A percentile compares a stretch with the other conserved stretches of the same genome.
Evolutionary conservation across 129 eudicot species (phyloP).

Genomic region (Smallanthus sonchifolius): DNA sequence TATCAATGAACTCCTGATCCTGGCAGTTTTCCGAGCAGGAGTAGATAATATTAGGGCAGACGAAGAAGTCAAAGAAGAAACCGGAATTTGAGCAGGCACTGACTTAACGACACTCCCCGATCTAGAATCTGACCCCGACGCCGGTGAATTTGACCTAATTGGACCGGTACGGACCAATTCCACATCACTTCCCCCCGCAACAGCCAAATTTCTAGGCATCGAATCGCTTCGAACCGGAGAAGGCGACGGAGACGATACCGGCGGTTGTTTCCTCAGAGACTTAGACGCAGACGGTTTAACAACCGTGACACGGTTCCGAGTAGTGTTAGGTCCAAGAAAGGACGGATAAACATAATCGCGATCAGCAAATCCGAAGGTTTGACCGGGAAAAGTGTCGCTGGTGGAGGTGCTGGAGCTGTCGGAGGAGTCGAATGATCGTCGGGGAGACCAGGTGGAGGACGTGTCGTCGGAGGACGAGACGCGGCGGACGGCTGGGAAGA

Average conservation of each 20-base stretch:
- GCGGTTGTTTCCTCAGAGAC: constrained; percentile 38
- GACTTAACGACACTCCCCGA: constrained; percentile 39
- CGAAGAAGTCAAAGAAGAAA: constrained; percentile 33
- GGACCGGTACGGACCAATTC: constrained; percentile 15
- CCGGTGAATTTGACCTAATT: constrained; percentile 6
- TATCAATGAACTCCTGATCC: constrained; percentile 34
- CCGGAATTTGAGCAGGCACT: constrained; percentile 40
- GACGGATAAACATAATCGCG: constrained; percentile 86
- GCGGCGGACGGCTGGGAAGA: constrained; percentile 76
- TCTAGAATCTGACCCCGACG: constrained; percentile 21
- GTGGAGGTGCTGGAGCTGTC: constrained; percentile 30
- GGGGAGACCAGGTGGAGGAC: constrained; percentile 27
- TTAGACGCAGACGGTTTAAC: constrained; percentile 46
- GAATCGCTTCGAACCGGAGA: constrained; percentile 41
- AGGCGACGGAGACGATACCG: constrained; percentile 20
- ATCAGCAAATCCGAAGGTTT: constrained; percentile 53
- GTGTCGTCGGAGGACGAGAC: constrained; percentile 27
- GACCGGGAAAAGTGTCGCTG: constrained; percentile 34
- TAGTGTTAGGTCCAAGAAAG: constrained; percentile 70
- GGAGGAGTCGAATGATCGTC: constrained; percentile 35
- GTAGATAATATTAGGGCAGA: constrained; percentile 23
- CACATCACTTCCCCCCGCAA: constrained; percentile 9
- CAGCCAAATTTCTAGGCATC: constrained; percentile 32
- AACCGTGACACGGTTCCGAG: constrained; percentile 56
- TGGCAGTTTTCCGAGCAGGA: constrained; percentile 20